phyloP scores from a whole-genome alignment of 495 filamentous ascomycete genomes.

The Daldinia decipiens region DNA sequence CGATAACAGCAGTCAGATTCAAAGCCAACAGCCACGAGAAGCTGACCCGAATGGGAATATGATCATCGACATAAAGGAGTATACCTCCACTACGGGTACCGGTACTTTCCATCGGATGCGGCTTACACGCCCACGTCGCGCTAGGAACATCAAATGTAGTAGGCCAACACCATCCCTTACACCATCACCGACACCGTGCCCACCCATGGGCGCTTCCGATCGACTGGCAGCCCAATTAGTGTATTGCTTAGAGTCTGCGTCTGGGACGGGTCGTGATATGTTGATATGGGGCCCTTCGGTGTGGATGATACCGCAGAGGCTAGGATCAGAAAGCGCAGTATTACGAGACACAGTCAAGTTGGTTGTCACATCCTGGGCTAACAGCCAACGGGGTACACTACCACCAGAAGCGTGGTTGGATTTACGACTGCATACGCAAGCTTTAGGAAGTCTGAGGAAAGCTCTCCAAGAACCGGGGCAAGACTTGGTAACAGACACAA shows the following conservation, averaged over 20 bases:
- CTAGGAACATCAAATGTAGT: constrained; percentile 4
- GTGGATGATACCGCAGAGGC: constrained; percentile 40
- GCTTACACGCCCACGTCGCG: constrained; percentile 20
- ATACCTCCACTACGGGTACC: constrained; percentile 21
- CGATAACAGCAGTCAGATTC: constrained; percentile 9
- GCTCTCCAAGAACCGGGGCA: constrained; percentile 36
- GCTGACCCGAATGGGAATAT: constrained; percentile 19
- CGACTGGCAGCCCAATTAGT: constrained; percentile 35
- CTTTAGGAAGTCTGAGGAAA: constrained; percentile 44
- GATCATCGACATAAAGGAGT: constrained; percentile 39
- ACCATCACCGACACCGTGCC: constrained; percentile 29
- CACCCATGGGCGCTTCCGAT: constrained; percentile 33
- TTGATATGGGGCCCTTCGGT: constrained; percentile 43
- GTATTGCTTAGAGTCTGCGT: constrained; percentile 34
- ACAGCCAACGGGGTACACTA: constrained; percentile 39
- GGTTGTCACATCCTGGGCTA: constrained; percentile 39
- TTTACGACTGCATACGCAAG: constrained; percentile 40
- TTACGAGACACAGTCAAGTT: constrained; percentile 41
- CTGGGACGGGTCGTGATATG: constrained; percentile 43
- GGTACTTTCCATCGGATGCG: constrained; percentile 43
- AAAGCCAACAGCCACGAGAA: constrained; percentile 18
- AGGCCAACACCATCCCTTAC: constrained; percentile 3
- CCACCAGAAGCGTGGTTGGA: constrained; percentile 44
- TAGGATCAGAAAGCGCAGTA: constrained; percentile 32
- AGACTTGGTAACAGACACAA: constrained; percentile 31